Conservation (phyloP, 2,329 filamentous ascomycete species). For the Cladophialophora psammophila region DNA sequence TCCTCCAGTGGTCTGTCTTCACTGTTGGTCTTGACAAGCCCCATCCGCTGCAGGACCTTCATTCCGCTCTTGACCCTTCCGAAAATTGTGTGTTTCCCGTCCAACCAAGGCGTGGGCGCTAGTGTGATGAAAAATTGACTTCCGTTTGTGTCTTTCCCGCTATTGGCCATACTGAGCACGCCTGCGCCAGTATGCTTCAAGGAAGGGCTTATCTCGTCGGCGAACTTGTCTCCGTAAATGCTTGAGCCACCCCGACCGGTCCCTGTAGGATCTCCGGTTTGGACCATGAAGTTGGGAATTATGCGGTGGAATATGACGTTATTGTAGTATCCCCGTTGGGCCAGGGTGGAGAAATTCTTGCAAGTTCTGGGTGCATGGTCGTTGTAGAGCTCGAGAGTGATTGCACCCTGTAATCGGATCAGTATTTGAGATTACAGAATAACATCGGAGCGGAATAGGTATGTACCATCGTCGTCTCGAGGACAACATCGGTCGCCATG, state of each 20-base stretch:
- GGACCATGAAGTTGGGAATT: slow-evolving; percentile 95
- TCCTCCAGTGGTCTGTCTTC: slow-evolving; percentile 85
- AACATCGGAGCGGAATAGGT: slow-evolving; percentile 1
- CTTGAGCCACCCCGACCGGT: slow-evolving; percentile 87
- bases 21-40: slow-evolving; percentile 79
- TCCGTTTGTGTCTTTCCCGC: slow-evolving; percentile 90
- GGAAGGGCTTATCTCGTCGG: slow-evolving; percentile 80
- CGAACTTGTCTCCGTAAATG: slow-evolving; percentile 93
- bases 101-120: slow-evolving; percentile 92
- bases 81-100: slow-evolving; percentile 97
- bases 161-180: slow-evolving; percentile 96
- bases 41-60: slow-evolving; percentile 84
- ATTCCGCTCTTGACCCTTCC: slow-evolving; percentile 86
- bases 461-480: slow-evolving; percentile 87
- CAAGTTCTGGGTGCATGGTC: slow-evolving; percentile 86
- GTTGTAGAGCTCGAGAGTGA: slow-evolving; percentile 89
- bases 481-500: slow-evolving; percentile 79
- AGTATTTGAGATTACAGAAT: slow-evolving; percentile 3
- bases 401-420: slow-evolving; percentile 68
- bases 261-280: slow-evolving; percentile 92
- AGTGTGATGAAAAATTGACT: slow-evolving; percentile 96
- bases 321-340: slow-evolving; percentile 86
- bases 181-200: slow-evolving; percentile 94
- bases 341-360: slow-evolving; percentile 84
- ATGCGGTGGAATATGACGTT: slow-evolving; percentile 87